Evolutionary conservation across 371 early-diverging fungal species (phyloP), one percentile per base, ranked within the genome.

Genomic region (Mortierella sp.): DNA sequence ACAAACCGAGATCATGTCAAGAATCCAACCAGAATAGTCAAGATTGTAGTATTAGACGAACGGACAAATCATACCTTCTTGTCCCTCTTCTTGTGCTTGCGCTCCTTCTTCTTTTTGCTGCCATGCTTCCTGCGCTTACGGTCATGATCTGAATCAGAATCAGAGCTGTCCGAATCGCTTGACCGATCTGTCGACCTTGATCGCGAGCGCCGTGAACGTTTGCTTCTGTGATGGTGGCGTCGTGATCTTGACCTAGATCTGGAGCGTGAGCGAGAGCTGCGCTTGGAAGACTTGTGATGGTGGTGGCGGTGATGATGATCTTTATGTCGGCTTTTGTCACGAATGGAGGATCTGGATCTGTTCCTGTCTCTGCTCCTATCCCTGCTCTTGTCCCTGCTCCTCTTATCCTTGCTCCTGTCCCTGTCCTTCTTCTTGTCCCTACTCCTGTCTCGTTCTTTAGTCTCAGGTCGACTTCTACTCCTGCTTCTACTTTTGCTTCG

Each of bases 61-160:
- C 39, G 39, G 14, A 7, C 39, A 39, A 39, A 39, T 43, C 16
- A 5, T 14, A 17, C 44, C 44, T 19, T 43, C 14, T 43, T 43
- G 55, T 59, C 68, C 64, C 64, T 64, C 47, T 76, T 76, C 22
- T 76, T 55, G 2, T 69, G 69, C 47, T 76, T 76, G 21, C 57
- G 51, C 40, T 76, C 77, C 59, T 76, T 76, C 54, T 76, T 76
- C 45, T 44, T 47, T 9, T 60, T 59, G 24, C 60, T 61, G 34
- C 68, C 51, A 37, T 60, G 64, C 41, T 68, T 76, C 54, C 69
- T 68, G 24, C 69, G 60, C 48, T 65, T 67, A 10, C 68, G 69
- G 41, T 64, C 69, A 2, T 66, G 55, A 21, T 65, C 66, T 31
- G 69, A 76, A 22, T 69, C 77, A 10, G 69, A 65, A 12, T 37